Base-by-base conservation (phyloP, 768 basidiomycete genomes). In the Sistotremastrum niveocremeum region DNA sequence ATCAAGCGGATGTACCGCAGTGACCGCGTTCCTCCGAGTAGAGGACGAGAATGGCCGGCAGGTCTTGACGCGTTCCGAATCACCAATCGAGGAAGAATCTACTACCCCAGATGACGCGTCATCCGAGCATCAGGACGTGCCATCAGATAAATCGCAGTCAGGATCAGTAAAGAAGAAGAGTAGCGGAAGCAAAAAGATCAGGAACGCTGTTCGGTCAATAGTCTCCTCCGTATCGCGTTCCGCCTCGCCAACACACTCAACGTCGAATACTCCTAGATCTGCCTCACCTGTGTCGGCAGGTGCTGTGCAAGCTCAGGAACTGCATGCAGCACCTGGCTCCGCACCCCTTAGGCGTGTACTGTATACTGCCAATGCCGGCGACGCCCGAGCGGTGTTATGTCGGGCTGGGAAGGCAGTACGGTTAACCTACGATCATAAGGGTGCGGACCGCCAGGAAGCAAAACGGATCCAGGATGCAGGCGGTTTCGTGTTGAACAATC, bases 351-450 rank as follows among this genome's bases (percentile, higher is more conserved):
- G 79, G 48, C 79, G 87, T 31, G 85, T 95, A 39, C 66, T 99
- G 35, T 99, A 98, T 61, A 83, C 81, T 45, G 95, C 95, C 37
- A 99, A 99, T 59, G 95, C 88, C 1, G 95, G 95, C 6, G 95
- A 99, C 58, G 95, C 95, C 5, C 69, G 95, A 28, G 93, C 84
- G 4, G 95, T 99, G 7, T 73, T 99, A 11, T 93, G 86, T 58
- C 81, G 95, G 39, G 77, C 72, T 8, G 95, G 95, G 31, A 84
- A 78, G 54, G 95, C 90, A 4, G 80, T 98, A 3, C 74, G 95
- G 39, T 65, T 99, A 57, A 97, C 95, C 12, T 98, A 99, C 60
- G 95, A 99, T 59, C 95, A 99, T 70, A 99, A 99, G 62, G 95
- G 95, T 32, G 82, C 84, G 4, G 95, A 99, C 61, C 82, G 84